Base-by-base conservation (phyloP, 768 basidiomycete species). In the Arthromyces matolae region DNA sequence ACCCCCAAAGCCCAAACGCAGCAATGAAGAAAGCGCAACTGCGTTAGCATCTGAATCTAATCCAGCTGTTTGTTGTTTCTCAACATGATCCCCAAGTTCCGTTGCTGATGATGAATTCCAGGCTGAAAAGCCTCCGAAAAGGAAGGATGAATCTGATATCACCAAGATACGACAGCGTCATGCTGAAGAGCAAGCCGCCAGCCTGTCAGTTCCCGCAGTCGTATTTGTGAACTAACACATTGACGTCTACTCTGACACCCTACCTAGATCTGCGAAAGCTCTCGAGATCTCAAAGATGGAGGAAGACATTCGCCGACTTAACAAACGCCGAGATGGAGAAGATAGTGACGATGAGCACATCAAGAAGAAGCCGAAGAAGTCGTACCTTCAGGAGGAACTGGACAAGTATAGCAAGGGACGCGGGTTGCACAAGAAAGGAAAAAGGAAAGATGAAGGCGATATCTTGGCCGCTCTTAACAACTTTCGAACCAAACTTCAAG, bases 231-330 rank as follows among this genome's bases (percentile, higher is more conserved):
- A 37, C 16, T 18, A 48, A 22, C 34, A 27, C 19, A 33, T 50
- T 40, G 18, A 4, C 23, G 28, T 4, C 49, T 14, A 47, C 24
- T 16, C 8, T 22, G 8, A 12, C 12, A 7, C 8, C n/a, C 8
- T 29, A 43, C 34, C 43, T 24, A 92, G 86, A 43, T 73, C 75
- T 27, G 66, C 77, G 9, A 86, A 88, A 18, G 79, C 84, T 59
- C 72, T 80, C 6, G 84, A 93, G 62, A 89, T 96, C 42, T 84
- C 83, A 56, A 84, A 79, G 57, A 89, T 97, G 83, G 91, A 97
- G 64, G 82, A 81, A 6, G 88, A 92, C 36, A 87, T 97, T 46
- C 84, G 89, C 20, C 85, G 80, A 52, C 79, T 95, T 6, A 73
- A 80, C 23, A 81, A 83, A 51, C 76, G 74, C 34, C 78, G 77